Evolutionary conservation across 768 basidiomycete species (phyloP), one percentile per base, ranked within the genome.

Genomic region (Xerocomellus dryophilus): DNA sequence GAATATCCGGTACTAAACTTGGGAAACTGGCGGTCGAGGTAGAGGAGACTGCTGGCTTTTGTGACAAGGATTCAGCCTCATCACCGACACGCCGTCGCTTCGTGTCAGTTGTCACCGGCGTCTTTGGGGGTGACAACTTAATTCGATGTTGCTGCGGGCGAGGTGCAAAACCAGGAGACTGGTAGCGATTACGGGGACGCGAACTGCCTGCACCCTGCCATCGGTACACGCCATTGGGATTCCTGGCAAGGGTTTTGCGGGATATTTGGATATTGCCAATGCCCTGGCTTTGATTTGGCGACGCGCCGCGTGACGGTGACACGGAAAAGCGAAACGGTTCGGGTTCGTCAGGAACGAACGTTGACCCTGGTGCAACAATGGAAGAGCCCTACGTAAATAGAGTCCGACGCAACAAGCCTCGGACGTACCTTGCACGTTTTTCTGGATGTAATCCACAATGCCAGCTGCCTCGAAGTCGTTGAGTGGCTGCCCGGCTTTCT

Each of bases 161-260:
- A 20, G 83, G 75, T 5, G 84, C 81, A 63, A 91, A 90, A 5
- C 83, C 85, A 43, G 88, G 87, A 9, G 88, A 88, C 47, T 81
- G 78, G 64, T 83, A 88, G 40, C 87, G 83, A 66, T 88, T 90
- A 43, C 80, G 80, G 18, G 76, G 72, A 61, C 79, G 83, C 12
- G 89, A 82, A 60, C 86, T 89, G 40, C 88, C 88, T 31, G 75
- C 85, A n/a, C 89, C 90, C 59, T 84, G 79, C 85, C 85, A 90
- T 44, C 78, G 77, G 68, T 86, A 86, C 32, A 72, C 64, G 20
- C 89, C 89, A 64, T 91, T 92, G 0, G 89, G 89, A 61, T 92
- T 92, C 64, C 74, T 81, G 20, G 77, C 65, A 7, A 91, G 71
- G 10, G 78, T 83, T 63, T 78, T 83, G 17, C 77, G 77, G 6